Evolutionary conservation across 805 yeast species (phyloP), one percentile per base, ranked within the genome.

Genomic region (Phaffomyces opuntiae): DNA sequence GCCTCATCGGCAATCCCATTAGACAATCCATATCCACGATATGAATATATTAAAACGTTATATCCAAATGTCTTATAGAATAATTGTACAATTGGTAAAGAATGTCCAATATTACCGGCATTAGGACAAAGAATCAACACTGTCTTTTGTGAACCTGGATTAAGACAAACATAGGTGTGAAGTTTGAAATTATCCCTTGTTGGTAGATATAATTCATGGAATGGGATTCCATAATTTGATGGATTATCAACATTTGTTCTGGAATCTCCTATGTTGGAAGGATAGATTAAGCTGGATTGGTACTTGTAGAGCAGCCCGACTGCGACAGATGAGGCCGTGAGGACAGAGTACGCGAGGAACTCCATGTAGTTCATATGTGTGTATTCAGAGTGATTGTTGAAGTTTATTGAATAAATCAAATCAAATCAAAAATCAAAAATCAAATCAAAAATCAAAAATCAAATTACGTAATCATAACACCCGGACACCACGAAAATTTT

Each of bases 91-190:
- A 88, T 77, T 2, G 96, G 96, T 40, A 91, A 67, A 27, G 85
- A 81, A 59, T 87, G 88, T 16, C 98, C 98, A 52, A 91, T 91
- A 62, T 93, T 91, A 6, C 98, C 98, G 2, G 97, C 97, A 64
- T 91, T 91, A 5, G 98, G 98, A 41, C 89, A 81, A 43, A 90
- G 70, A 19, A 93, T 74, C 25, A 93, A 57, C 11, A 91, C 74
- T 0, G 97, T 87, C 52, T 83, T 85, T 51, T 76, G 70, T 31
- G 73, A 63, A 47, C 80, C 53, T 48, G 78, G 77, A 25, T 81
- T 83, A 17, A 73, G 66, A 46, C 87, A 66, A 42, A 77, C 67
- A 60, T 69, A 91, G 24, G 87, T 74, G 49, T 86, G 85, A 32
- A 91, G 63, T 11, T 64, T 70, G 47, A 78, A 83, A 2, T 83